Base-by-base conservation (phyloP, 2,329 filamentous ascomycete species). In the Lizonia empirigonia region DNA sequence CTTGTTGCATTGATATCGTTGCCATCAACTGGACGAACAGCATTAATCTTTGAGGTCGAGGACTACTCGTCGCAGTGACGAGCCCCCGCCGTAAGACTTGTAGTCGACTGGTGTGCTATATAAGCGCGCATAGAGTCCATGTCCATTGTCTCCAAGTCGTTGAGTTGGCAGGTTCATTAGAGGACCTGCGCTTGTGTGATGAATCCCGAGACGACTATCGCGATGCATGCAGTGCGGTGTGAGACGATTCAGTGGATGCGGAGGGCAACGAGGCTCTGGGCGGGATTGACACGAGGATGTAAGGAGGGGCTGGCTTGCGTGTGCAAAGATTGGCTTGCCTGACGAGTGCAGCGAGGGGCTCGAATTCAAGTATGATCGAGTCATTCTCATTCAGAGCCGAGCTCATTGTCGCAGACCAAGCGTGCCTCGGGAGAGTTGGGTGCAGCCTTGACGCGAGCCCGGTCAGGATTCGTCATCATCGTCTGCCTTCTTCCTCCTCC, bases 401-500 rank as follows among this genome's bases (percentile, higher is more conserved):
- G 33, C 32, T 23, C 13, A 9, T n/a, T 5, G 6, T 36, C 18
- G 7, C 34, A 33, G n/a, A 20, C 8, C 2, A n/a, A 30, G n/a
- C 7, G n/a, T 36, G 32, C 19, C 20, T 10, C 9, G 8, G 16
- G 5, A 30, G 20, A n/a, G 9, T 20, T 22, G 5, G 2, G 7
- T 46, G 13, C 27, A 23, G 6, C 24, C 9, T 22, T 24, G 33
- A 4, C 6, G 12, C 7, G n/a, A 13, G 3, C 12, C 10, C 7
- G 30, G 44, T 68, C 60, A 73, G 40, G 68, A 69, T 36, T 72
- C 69, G 20, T 73, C 70, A 24, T 73, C 71, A 33, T 72, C 71
- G 27, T 73, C 71, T 2, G 62, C 58, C 60, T 73, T 74, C 60
- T 72, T 72, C 64, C 69, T 74, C 52, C 64, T 71, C 54, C 70